A percentile compares a stretch with the other conserved stretches of the same genome.
Evolutionary conservation across 108 stramenopile species (phyloP).

Genomic region (Cyclotella kingstonii): DNA sequence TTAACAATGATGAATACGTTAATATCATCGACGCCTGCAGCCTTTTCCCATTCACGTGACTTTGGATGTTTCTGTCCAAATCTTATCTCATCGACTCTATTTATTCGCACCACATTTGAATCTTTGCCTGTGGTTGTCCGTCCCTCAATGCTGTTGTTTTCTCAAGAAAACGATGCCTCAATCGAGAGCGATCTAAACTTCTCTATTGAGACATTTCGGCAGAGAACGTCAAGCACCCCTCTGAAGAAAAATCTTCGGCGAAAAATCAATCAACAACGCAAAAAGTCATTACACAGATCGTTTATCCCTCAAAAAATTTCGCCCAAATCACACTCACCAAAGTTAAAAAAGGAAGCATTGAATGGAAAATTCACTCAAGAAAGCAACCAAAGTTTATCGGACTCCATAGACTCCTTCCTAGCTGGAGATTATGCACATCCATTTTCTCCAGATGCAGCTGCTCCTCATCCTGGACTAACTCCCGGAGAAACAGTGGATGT

Average conservation of each 20-base stretch:
- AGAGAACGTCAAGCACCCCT: neutral
- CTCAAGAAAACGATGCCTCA: neutral
- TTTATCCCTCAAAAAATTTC: too few relatives aligned
- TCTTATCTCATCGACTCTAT: too few relatives aligned
- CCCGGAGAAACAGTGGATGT: slow-evolving; percentile 38
- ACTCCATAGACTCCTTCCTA: slow-evolving; percentile 54
- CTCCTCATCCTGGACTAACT: slow-evolving; percentile 42
- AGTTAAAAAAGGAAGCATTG: neutral
- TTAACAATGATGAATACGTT: too few relatives aligned
- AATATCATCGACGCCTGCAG: too few relatives aligned
- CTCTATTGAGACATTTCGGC: neutral
- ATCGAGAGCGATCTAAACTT: neutral
- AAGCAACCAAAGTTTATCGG: neutral
- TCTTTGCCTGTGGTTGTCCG: too few relatives aligned
- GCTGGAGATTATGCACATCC: slow-evolving; percentile 45
- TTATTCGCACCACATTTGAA: too few relatives aligned
- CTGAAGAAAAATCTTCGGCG: neutral
- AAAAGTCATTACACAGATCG: too few relatives aligned
- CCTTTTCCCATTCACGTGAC: too few relatives aligned
- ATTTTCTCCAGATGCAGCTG: slow-evolving; percentile 45
- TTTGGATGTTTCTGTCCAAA: too few relatives aligned
- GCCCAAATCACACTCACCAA: neutral
- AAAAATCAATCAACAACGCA: neutral
- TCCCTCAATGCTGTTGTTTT: too few relatives aligned
- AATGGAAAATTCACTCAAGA: neutral